Percentiles rank a stretch among this genome's conserved stretches.
Conservation (phyloP, 2,329 filamentous ascomycete genomes). For the Penicillium griseofulvum region DNA sequence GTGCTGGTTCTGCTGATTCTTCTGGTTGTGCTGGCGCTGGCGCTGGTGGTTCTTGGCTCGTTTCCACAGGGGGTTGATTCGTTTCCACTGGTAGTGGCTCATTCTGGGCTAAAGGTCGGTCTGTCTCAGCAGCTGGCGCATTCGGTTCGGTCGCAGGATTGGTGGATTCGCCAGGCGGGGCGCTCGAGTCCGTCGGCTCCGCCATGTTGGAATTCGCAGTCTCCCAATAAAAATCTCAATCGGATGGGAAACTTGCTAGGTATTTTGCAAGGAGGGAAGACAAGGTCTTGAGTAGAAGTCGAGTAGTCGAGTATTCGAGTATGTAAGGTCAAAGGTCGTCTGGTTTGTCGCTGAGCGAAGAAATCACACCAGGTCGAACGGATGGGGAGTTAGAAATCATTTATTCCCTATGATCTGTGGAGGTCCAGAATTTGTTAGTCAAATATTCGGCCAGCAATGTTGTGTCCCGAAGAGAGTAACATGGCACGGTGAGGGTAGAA, state of each 20-base stretch:
- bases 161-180: slow-evolving; percentile 18
- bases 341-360: slow-evolving; percentile 21
- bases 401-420: slow-evolving; percentile 22
- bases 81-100: slow-evolving; percentile 17
- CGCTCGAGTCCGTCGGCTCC: slow-evolving; percentile 21
- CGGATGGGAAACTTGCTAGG: neutral
- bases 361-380: slow-evolving; percentile 25
- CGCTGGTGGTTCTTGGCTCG: neutral
- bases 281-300: slow-evolving; percentile 1
- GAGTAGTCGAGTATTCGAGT: slow-evolving; percentile 6
- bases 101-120: slow-evolving; percentile 17
- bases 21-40: neutral
- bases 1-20: neutral
- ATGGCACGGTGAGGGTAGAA: neutral
- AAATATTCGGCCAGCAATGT: neutral
- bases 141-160: slow-evolving; percentile 15
- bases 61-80: slow-evolving; percentile 1
- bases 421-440: slow-evolving; percentile 13
- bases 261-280: neutral
- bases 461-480: neutral
- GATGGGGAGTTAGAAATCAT: slow-evolving; percentile 23
- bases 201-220: slow-evolving; percentile 18
- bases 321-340: slow-evolving; percentile 22
- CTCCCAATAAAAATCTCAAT: slow-evolving; percentile 8
- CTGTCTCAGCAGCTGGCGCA: slow-evolving; percentile 15